Evolutionary conservation across 441 rosid species (phyloP), one percentile per base, ranked within the genome.

Genomic region (Euphorbia schlechtendalii): DNA sequence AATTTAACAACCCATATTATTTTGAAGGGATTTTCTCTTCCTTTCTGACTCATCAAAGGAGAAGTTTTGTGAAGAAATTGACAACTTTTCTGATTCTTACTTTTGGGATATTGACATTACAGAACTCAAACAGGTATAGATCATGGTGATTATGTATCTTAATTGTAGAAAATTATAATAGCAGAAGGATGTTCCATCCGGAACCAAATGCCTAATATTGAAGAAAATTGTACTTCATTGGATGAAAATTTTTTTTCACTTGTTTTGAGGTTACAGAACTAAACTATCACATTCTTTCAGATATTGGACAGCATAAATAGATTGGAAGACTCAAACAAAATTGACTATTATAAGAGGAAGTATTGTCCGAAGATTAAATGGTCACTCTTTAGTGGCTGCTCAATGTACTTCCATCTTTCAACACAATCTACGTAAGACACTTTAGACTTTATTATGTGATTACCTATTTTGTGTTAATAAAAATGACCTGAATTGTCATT

Each of bases 1-100:
- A 43, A 66, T 59, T 70, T 69, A 59, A 41, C 63, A 15, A 45
- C 18, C 15, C 61, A 28, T 59, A 61, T 57, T 28, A 14, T 69
- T 69, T 66, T 67, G 73, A 73, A 90, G 99, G 96, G 83, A 86
- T 80, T 91, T 89, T 79, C 87, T 91, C 70, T 82, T 83, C 61
- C 87, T 91, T 64, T 80, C 98, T 52, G 94, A 84, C 57, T 60
- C 81, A 60, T 82, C 98, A 59, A 91, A 79, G 82, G 80, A 61
- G 73, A 91, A 84, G 69, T 77, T 91, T 73, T 86, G 83, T 67
- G 89, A 86, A 80, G 96, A 89, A 65, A 80, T 94, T 60, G 99
- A 94, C 74, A 87, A 89, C 72, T 94, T 77, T 79, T 85, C 89
- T 21, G 98, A 94, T 73, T 84, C 89, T 63, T 94, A 83, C 76